Evolutionary conservation across 1,139 yeast species (phyloP), one percentile per base, ranked within the genome.

Genomic region (Candida pseudoviswanathii): DNA sequence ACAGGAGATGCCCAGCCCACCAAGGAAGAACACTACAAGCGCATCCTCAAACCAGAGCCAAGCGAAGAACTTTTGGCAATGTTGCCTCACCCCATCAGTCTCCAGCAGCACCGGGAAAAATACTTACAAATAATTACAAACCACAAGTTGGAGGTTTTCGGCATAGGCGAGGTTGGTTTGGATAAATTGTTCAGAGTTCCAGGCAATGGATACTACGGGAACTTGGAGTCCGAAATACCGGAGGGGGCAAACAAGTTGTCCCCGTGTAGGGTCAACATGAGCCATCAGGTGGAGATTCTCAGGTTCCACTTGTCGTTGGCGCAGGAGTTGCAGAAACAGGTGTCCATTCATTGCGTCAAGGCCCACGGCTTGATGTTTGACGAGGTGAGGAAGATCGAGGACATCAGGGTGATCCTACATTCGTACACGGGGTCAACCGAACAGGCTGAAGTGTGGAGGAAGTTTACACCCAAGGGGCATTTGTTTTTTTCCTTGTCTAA

Each of bases 91-190:
- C 97, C 97, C 0, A 66, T 79, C 0, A 57, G 64, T 22, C 58
- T 89, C 1, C 56, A 61, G 0, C 58, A 58, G 0, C 80, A 81
- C 52, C 51, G 84, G 8, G 48, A 54, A 0, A 55, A 55, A 24
- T 69, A 79, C 37, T 49, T 50, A 47, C 34, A 40, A 22, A 52
- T 67, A 11, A 63, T 62, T 3, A 36, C 27, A 6, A 64, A 68
- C 21, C 59, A 78, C 37, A 46, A 39, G 22, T 41, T 44, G 32
- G 49, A 45, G 41, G 51, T 42, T 49, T 62, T 54, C 46, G 80
- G 80, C 9, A 75, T 91, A n/a, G 99, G 99, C 0, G 99, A 94
- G 60, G 77, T 91, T 21, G 99, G 99, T 0, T 68, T 94, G 4
- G 99, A 94, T 65, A 87, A 85, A 64, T 62, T 82, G 22, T 89